These are phyloP conservation scores for Prunella vulgaris DNA, from an alignment of 257 asterid genomes.

Conservation along the genomic window DNA sequence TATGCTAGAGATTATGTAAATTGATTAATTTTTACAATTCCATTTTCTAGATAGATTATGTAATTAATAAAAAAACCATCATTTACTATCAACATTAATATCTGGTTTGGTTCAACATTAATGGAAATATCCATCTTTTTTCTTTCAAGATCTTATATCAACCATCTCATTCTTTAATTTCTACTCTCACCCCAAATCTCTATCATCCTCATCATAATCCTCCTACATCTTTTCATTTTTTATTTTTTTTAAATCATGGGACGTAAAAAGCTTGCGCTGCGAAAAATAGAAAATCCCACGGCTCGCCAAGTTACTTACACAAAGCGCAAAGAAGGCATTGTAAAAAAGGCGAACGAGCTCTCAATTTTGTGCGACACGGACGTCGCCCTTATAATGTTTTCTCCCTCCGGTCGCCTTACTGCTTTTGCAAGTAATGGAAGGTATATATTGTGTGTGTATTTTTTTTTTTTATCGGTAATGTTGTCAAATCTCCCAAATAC, in stretches of 20 bases:
- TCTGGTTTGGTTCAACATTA: too few species aligned
- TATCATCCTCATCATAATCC: not conserved
- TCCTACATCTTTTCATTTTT: not conserved
- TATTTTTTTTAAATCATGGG: conserved; percentile 31
- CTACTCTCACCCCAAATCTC: not conserved
- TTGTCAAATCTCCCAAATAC: too few species aligned
- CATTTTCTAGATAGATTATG: too few species aligned
- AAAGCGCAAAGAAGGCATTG: conserved; percentile 61
- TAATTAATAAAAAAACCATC: too few species aligned
- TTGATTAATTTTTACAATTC: too few species aligned
- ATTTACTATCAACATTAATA: too few species aligned
- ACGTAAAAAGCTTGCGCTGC: conserved; percentile 49
- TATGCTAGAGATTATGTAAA: too few species aligned
- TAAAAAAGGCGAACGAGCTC: conserved; percentile 65
- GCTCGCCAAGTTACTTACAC: conserved; percentile 44
- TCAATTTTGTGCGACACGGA: conserved; percentile 57
- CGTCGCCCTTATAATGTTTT: conserved; percentile 61
- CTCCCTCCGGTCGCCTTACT: conserved; percentile 57
- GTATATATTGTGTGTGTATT: conserved; percentile 25
- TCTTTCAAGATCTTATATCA: not conserved
- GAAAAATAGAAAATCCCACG: conserved; percentile 43
- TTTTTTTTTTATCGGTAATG: too few species aligned
- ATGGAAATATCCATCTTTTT: too few species aligned
- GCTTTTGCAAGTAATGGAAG: conserved; percentile 54
- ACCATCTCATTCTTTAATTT: not conserved